Conservation (phyloP, 192 early-diverging fungal genomes). For the Gigaspora rosea region DNA sequence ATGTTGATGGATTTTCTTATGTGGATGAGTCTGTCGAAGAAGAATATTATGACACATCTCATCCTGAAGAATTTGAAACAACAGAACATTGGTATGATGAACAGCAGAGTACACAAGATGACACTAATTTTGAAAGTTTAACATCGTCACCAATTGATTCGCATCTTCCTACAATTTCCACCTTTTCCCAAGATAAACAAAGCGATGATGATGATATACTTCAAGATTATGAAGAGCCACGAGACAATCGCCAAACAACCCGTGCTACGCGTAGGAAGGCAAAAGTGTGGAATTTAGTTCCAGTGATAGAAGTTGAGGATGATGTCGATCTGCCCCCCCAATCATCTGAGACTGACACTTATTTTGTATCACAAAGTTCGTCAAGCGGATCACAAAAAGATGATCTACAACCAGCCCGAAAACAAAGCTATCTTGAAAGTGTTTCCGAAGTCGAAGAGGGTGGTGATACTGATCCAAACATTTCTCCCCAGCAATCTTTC, state of each 20-base stretch:
- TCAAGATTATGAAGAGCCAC: neutral
- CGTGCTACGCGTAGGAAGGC: neutral
- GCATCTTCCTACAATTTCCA: neutral
- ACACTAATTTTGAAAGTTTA: neutral
- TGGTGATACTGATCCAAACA: neutral
- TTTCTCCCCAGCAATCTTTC: neutral
- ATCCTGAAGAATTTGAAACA: neutral
- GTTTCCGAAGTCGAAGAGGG: neutral
- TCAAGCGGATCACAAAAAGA: neutral
- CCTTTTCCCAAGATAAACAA: neutral
- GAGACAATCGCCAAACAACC: neutral
- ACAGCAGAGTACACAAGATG: neutral
- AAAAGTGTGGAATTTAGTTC: neutral
- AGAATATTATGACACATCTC: neutral
- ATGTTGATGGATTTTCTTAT: neutral
- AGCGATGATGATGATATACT: neutral
- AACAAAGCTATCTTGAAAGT: neutral
- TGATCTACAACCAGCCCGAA: neutral
- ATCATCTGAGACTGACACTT: neutral
- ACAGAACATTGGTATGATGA: conserved; percentile 15
- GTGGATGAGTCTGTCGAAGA: conserved; percentile 8
- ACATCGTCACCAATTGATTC: neutral
- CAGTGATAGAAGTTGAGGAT: neutral
- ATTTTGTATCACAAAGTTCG: neutral
- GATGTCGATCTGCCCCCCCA: neutral